Evolutionary conservation across 2,329 filamentous ascomycete genomes (phyloP).

Genomic region (Cladosporium sphaerospermum): DNA sequence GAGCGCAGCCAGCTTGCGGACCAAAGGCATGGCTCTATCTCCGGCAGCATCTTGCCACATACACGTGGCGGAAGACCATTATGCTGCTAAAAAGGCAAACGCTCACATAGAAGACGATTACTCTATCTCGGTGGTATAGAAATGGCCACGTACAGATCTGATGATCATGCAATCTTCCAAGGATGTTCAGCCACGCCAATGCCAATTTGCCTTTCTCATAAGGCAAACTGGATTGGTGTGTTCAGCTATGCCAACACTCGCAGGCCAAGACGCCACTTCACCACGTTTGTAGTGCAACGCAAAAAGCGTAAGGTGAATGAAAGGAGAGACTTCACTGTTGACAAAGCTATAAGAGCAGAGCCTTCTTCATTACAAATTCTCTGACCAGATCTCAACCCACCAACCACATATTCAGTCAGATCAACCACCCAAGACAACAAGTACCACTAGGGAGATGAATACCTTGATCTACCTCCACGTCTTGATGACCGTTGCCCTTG

Average conservation of each 20-base stretch:
- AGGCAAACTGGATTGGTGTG: not conserved
- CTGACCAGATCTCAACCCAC: not conserved
- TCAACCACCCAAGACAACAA: not conserved
- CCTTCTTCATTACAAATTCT: not conserved
- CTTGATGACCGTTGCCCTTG: not conserved
- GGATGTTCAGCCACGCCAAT: too few species aligned
- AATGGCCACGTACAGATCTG: too few species aligned
- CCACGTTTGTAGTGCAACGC: slow-evolving; percentile 4
- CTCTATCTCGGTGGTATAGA: too few species aligned
- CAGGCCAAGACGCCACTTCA: not conserved
- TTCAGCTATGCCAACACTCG: not conserved
- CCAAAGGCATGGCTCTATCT: too few species aligned
- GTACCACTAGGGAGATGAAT: not conserved
- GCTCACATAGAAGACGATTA: too few species aligned
- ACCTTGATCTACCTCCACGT: not conserved
- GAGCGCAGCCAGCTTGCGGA: too few species aligned
- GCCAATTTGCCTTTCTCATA: too few species aligned
- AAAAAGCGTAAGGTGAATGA: slow-evolving; percentile 1
- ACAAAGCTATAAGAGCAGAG: too few species aligned
- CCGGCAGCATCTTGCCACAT: too few species aligned
- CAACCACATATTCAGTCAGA: not conserved
- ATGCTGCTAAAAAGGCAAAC: too few species aligned
- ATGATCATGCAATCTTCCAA: too few species aligned
- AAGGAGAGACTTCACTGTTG: not conserved
- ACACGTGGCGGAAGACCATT: too few species aligned